Conservation (phyloP, 768 basidiomycete species). For the Kwoniella botswanensis region DNA sequence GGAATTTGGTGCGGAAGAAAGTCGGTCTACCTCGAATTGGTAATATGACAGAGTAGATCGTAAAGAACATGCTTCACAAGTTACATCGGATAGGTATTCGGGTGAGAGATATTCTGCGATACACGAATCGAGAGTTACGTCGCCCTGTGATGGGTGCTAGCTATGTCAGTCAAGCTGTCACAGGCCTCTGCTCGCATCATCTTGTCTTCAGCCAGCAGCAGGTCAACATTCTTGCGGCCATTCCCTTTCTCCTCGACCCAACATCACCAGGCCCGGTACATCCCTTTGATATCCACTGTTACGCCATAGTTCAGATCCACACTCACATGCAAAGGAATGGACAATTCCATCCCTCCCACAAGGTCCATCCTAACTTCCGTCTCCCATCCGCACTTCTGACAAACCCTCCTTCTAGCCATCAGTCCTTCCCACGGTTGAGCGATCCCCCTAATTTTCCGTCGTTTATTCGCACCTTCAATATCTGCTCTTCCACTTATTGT, state of each 20-base stretch:
- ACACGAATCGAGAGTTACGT: slow-evolving; percentile 72
- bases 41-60: slow-evolving; percentile 72
- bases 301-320: too few relatives aligned
- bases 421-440: slow-evolving; percentile 69
- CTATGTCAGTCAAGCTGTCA: slow-evolving; percentile 4
- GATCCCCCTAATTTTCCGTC: slow-evolving; percentile 35
- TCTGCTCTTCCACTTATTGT: slow-evolving; percentile 11
- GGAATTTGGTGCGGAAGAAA: slow-evolving; percentile 61
- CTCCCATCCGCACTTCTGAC: slow-evolving; percentile 87
- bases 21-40: slow-evolving; percentile 66
- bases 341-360: slow-evolving; percentile 61
- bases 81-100: slow-evolving; percentile 86
- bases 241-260: too few relatives aligned
- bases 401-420: slow-evolving; percentile 86
- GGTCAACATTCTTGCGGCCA: too few relatives aligned
- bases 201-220: not conserved
- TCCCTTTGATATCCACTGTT: too few relatives aligned
- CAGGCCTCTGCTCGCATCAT: not conserved
- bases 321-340: slow-evolving; percentile 50
- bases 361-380: slow-evolving; percentile 79
- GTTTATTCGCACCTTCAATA: slow-evolving; percentile 22
- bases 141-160: slow-evolving; percentile 38
- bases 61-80: slow-evolving; percentile 89
- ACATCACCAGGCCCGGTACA: too few relatives aligned
- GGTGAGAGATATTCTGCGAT: slow-evolving; percentile 86